phyloP scores from a whole-genome alignment of 2,329 filamentous ascomycete species.

The Scedosporium aurantiacum region DNA sequence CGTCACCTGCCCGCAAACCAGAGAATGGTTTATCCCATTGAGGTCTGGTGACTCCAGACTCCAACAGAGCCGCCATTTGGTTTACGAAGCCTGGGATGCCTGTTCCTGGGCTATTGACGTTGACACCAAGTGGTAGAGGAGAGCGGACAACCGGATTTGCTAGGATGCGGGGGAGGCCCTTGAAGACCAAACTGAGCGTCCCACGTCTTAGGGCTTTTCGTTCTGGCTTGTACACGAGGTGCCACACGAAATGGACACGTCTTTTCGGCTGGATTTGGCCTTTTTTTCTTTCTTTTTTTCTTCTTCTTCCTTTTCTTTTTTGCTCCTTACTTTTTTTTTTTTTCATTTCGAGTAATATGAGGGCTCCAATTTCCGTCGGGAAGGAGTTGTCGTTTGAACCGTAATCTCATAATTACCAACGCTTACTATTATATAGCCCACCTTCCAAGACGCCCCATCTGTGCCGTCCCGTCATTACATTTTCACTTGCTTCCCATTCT shows the following conservation, averaged over 20 bases:
- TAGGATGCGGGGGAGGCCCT: not conserved
- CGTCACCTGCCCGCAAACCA: not conserved
- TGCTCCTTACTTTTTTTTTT: not conserved
- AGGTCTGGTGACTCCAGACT: not conserved
- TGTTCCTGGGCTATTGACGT: not conserved
- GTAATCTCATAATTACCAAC: no score
- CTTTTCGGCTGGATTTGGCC: not conserved
- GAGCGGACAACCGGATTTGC: not conserved
- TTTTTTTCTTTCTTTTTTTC: not conserved
- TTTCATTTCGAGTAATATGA: not conserved
- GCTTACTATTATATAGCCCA: no score
- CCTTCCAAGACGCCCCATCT: no score
- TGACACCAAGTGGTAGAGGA: not conserved
- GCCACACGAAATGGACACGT: constrained; percentile 5
- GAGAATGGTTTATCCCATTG: not conserved
- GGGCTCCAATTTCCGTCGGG: no score
- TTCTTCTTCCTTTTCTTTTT: not conserved
- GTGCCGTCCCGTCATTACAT: no score
- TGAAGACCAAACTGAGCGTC: not conserved
- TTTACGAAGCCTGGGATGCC: not conserved
- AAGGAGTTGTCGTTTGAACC: no score
- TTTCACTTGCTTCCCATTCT: not conserved
- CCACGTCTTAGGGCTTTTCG: not conserved
- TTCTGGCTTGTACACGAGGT: not conserved
- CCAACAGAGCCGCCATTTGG: not conserved